Percentiles rank a stretch among this genome's conserved stretches.
Evolutionary conservation across 352 stramenopile genomes (phyloP).

Genomic region (Elongisporangium anandrum): DNA sequence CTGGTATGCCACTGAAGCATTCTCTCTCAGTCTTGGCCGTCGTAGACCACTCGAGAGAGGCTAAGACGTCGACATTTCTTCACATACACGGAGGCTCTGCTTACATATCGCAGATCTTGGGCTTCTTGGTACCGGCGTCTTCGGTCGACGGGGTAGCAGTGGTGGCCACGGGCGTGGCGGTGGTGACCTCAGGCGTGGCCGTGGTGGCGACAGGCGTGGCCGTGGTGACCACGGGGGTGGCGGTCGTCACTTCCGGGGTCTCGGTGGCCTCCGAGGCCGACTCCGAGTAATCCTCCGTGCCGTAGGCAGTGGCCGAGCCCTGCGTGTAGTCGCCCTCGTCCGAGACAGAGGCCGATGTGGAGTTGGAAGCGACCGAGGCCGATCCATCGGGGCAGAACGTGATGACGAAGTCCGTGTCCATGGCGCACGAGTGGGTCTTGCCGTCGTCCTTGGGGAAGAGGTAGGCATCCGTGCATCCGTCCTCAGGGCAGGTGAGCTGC

Average conservation of each 20-base stretch:
- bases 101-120: background rate
- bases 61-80: background rate
- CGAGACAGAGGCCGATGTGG: constrained; percentile 2
- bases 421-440: constrained; percentile 66
- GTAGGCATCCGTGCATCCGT: constrained; percentile 67
- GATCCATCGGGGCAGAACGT: constrained; percentile 59
- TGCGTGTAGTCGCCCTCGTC: background rate
- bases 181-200: constrained; percentile 13
- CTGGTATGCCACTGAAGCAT: background rate
- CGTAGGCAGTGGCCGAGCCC: constrained; percentile 4
- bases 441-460: constrained; percentile 59
- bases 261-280: constrained; percentile 6
- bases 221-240: constrained; percentile 4
- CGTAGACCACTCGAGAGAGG: background rate
- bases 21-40: background rate
- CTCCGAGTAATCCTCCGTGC: constrained; percentile 7
- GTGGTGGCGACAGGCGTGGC: constrained; percentile 6
- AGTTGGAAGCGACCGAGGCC: constrained; percentile 5
- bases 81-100: background rate
- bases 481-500: constrained; percentile 45
- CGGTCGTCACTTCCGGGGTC: constrained; percentile 6
- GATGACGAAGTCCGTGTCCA: constrained; percentile 56
- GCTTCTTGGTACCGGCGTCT: constrained; percentile 10
- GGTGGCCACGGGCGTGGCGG: constrained; percentile 13
- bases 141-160: constrained; percentile 13